Evolutionary conservation across 768 basidiomycete species (phyloP).

Genomic region (Paxillus rubicundulus): DNA sequence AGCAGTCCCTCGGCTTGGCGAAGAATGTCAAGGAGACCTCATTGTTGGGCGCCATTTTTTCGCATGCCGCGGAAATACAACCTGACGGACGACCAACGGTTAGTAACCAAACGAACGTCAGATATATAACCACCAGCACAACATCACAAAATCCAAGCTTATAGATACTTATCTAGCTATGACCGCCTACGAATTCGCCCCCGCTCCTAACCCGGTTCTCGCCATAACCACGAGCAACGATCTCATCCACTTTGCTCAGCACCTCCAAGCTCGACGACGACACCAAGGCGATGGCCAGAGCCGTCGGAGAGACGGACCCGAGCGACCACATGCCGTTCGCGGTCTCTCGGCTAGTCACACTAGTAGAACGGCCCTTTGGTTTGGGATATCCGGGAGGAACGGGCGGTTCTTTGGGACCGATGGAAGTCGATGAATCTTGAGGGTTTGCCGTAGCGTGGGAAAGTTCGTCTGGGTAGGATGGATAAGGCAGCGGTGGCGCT

Average conservation of each 20-base stretch:
- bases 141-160: no score
- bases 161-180: not conserved
- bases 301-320: slow-evolving; percentile 23
- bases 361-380: slow-evolving; percentile 9
- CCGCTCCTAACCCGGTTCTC: slow-evolving; percentile 4
- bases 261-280: slow-evolving; percentile 25
- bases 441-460: not conserved
- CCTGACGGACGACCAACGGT: no score
- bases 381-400: slow-evolving; percentile 8
- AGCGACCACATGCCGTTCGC: slow-evolving; percentile 9
- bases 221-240: slow-evolving; percentile 37
- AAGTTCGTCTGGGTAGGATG: slow-evolving; percentile 17
- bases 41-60: no score
- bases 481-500: slow-evolving; percentile 20
- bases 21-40: no score
- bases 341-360: slow-evolving; percentile 1
- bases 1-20: no score
- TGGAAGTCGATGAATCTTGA: not conserved
- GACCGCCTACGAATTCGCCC: not conserved
- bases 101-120: no score
- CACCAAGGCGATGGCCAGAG: slow-evolving; percentile 19
- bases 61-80: no score
- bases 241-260: slow-evolving; percentile 34
- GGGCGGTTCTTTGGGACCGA: not conserved
- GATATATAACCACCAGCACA: no score